Evolutionary conservation across 2,329 filamentous ascomycete species (phyloP), one percentile per base, ranked within the genome.

Genomic region (Hypoxylon sp.): DNA sequence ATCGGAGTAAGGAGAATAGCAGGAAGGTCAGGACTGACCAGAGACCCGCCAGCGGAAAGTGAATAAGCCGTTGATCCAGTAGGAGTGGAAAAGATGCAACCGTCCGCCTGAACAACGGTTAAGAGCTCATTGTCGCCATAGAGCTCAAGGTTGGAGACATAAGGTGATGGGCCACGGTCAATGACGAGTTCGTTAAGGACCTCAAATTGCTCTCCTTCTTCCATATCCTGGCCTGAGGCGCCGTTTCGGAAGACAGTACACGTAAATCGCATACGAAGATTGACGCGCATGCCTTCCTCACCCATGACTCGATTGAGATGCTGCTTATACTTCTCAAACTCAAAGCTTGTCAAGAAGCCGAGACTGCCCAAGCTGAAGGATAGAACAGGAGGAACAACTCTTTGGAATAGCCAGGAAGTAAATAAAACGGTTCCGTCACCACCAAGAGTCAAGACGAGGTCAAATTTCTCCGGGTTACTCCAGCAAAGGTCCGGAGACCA

Each of bases 181-280:
- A 99, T 98, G 79, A 99, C 95, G 56, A 99, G 90, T 82, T 99
- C 96, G 81, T 99, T 99, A 71, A 99, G 89, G 19, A 99, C 95
- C 82, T 99, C 96, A 71, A 98, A 98, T 75, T 97, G 94, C 82
- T 98, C 95, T 48, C 91, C 93, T 80, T 98, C 94, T 73, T 96
- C 91, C 72, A 91, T 87, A 41, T 89, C 88, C n/a, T 88, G 85
- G 10, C 86, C 87, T 1, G 82, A 79, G 3, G 82, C 80, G 30
- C 87, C 89, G 72, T 91, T 86, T 48, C 95, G 91, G 83, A 95
- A 98, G 7, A 99, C 94, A 0, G 96, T 98, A 82, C 95, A 98
- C 14, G 96, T 99, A 80, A 99, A 99, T 68, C 96, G 92, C 96
- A 99, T 99, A 72, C 96, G 93, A 73, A 99, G 85, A 77, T 97